A percentile compares a stretch with the other conserved stretches of the same genome.
Conservation (phyloP, 2,329 filamentous ascomycete genomes). For the Simplicillium aogashimaense region DNA sequence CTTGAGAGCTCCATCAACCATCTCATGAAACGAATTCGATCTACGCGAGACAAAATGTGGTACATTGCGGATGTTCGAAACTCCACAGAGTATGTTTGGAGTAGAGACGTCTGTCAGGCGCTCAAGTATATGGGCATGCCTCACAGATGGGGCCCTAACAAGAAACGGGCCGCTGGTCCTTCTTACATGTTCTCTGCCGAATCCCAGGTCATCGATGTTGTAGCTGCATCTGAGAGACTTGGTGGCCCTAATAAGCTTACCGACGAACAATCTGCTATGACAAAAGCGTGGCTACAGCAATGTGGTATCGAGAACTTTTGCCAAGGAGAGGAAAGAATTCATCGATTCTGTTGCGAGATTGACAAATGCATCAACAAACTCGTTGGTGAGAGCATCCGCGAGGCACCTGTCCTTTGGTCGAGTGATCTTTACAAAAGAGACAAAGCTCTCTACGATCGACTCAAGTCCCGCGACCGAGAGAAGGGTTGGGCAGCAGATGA, state of each 20-base stretch:
- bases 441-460: constrained; percentile 48
- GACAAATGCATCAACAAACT: constrained; percentile 78
- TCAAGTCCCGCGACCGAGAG: constrained; percentile 32
- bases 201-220: constrained; percentile 75
- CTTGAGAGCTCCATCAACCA: constrained; percentile 65
- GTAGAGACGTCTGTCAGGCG: constrained; percentile 74
- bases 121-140: constrained; percentile 81
- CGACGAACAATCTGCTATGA: constrained; percentile 88
- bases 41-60: constrained; percentile 95
- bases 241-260: constrained; percentile 91
- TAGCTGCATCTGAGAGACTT: constrained; percentile 73
- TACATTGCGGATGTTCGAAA: constrained; percentile 90
- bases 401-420: constrained; percentile 84
- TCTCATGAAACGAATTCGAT: constrained; percentile 64
- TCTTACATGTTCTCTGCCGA: constrained; percentile 71
- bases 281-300: constrained; percentile 70
- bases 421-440: constrained; percentile 82
- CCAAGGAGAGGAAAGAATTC: constrained; percentile 86
- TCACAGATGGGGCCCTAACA: constrained; percentile 42
- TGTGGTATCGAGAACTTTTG: constrained; percentile 88
- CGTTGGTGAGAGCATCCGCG: constrained; percentile 72
- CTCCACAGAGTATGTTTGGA: constrained; percentile 79
- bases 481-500: constrained; percentile 38
- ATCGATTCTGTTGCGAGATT: constrained; percentile 85
- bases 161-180: constrained; percentile 37